Evolutionary conservation across 1,139 yeast genomes (phyloP).

Genomic region (Saccharomyces hybrid): DNA sequence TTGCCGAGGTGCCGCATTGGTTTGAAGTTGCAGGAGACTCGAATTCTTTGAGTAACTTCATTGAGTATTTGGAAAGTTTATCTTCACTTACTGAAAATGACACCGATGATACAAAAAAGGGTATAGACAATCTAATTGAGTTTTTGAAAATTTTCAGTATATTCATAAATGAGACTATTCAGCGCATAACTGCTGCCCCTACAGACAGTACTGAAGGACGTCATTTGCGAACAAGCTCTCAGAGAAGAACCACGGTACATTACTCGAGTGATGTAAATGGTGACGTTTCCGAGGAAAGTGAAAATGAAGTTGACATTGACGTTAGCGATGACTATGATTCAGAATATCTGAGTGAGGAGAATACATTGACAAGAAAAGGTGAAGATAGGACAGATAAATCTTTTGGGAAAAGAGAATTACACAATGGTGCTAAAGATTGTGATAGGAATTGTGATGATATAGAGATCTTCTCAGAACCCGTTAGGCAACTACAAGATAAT

Average conservation of each 20-base stretch:
- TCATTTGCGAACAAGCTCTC: neutral
- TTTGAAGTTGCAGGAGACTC: slow-evolving; percentile 24
- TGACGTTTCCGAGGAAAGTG: neutral
- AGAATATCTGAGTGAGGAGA: neutral
- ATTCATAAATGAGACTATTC: neutral
- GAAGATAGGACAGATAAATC: neutral
- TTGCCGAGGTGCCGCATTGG: slow-evolving; percentile 13
- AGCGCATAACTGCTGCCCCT: neutral
- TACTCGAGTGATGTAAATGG: neutral
- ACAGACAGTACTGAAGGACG: neutral
- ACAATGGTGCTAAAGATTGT: neutral
- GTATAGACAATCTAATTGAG: slow-evolving; percentile 1
- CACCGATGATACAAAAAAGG: neutral
- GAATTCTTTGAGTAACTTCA: slow-evolving; percentile 18
- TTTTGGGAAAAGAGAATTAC: neutral
- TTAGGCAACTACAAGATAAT: neutral
- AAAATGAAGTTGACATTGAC: neutral
- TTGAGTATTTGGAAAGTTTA: slow-evolving; percentile 16
- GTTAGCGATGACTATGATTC: neutral
- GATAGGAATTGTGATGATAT: neutral
- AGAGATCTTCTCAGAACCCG: neutral
- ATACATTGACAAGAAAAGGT: neutral
- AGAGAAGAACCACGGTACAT: neutral
- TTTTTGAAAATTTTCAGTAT: neutral
- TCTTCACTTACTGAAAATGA: slow-evolving; percentile 4